Conservation (phyloP, 352 stramenopile species). For the Globisporangium viniferum region DNA sequence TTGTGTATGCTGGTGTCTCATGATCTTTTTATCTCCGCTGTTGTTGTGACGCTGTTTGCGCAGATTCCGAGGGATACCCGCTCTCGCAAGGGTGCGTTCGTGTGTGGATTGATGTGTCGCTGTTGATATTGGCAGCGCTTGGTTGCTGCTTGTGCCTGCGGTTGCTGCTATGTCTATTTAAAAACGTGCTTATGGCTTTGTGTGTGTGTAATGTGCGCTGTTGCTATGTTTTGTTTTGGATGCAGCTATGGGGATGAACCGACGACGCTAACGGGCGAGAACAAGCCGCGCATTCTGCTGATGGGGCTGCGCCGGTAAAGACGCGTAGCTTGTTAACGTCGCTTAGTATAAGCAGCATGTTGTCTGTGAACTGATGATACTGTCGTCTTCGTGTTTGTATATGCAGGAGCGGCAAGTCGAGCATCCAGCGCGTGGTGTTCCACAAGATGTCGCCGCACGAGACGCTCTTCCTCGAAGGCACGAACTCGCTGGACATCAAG, state of each 20-base stretch:
- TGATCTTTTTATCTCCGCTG: background rate
- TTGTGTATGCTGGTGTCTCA: background rate
- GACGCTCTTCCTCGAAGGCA: constrained; percentile 92
- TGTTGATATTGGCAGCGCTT: background rate
- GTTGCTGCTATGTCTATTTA: background rate
- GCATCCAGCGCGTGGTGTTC: constrained; percentile 97
- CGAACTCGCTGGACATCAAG: constrained; percentile 89
- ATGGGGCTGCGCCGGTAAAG: constrained; percentile 92
- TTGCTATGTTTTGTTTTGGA: background rate
- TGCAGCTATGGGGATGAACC: constrained; percentile 67
- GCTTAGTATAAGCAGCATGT: background rate
- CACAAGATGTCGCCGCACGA: constrained; percentile 98
- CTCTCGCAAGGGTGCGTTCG: constrained; percentile 28
- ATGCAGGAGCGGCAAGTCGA: constrained; percentile 83
- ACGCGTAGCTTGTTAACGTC: background rate
- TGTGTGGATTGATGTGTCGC: background rate
- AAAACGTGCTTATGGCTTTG: background rate
- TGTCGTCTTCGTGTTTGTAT: background rate
- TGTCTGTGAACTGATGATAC: background rate
- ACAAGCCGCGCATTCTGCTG: constrained; percentile 94
- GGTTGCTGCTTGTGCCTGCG: background rate
- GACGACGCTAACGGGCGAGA: constrained; percentile 78
- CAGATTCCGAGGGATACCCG: constrained; percentile 36
- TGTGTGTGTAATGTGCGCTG: background rate
- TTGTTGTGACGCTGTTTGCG: background rate